Evolutionary conservation across 768 basidiomycete genomes (phyloP).

Genomic region (Antrodiella citrinella): DNA sequence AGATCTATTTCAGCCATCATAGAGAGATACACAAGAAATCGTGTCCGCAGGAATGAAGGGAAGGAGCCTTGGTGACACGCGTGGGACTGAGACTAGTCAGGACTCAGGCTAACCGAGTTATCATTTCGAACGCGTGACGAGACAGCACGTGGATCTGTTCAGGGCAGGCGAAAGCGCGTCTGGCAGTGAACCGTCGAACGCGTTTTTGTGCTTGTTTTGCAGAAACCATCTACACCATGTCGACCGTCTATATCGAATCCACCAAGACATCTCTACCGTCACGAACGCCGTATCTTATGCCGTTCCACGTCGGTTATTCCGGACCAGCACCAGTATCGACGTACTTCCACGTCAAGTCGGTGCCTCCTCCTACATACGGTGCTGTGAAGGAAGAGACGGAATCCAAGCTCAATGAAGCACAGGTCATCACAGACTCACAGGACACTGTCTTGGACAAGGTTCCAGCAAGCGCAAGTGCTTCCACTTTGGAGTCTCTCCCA

Average conservation of each 20-base stretch:
- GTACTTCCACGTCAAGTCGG: constrained; percentile 52
- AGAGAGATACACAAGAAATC: background rate
- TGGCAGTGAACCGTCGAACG: too few relatives aligned
- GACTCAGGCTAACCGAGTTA: too few relatives aligned
- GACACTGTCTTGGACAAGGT: background rate
- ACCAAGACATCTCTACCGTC: constrained; percentile 18
- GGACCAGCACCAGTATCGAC: constrained; percentile 70
- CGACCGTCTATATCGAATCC: background rate
- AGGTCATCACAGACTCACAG: background rate
- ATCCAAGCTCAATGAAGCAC: background rate
- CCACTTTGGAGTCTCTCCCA: background rate
- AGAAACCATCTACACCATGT: background rate
- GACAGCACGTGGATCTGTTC: background rate
- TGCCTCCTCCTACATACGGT: constrained; percentile 16
- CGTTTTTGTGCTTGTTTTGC: background rate
- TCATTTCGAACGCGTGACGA: background rate
- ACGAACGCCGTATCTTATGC: constrained; percentile 69
- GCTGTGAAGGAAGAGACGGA: background rate
- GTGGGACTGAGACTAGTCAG: too few relatives aligned
- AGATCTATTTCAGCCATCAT: background rate
- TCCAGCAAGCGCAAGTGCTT: background rate
- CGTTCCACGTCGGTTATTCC: constrained; percentile 66
- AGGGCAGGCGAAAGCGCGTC: background rate
- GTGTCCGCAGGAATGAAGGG: too few relatives aligned
- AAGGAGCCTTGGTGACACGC: background rate